Percentiles rank a stretch among this genome's conserved stretches.
Evolutionary conservation across 331 rosid genomes (phyloP).

Genomic region (Prunus yedoensis): DNA sequence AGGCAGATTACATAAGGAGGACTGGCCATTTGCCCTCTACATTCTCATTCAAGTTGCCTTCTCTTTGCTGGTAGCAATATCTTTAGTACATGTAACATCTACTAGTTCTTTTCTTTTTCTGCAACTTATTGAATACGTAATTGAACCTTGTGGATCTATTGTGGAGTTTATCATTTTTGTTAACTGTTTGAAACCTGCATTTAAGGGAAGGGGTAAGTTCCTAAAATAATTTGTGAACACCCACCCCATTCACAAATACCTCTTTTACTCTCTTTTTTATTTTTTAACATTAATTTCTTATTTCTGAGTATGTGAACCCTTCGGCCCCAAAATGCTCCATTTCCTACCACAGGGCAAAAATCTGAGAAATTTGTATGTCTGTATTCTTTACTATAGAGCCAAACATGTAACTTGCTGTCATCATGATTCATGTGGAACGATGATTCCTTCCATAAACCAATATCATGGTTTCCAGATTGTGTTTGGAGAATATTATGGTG

Average conservation of each 20-base stretch:
- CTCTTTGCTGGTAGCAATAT: slow-evolving; percentile 68
- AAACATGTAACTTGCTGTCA: too few species aligned
- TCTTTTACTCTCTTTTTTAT: background rate
- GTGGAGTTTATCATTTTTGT: background rate
- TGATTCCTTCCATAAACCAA: too few species aligned
- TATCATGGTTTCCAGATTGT: too few species aligned
- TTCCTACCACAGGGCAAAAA: too few species aligned
- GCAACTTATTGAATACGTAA: background rate
- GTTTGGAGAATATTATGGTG: too few species aligned
- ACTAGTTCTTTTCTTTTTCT: background rate
- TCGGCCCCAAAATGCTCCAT: background rate
- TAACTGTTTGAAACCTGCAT: background rate
- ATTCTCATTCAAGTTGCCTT: slow-evolving; percentile 83
- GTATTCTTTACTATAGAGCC: too few species aligned
- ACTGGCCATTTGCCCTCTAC: slow-evolving; percentile 85
- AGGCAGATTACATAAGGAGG: slow-evolving; percentile 79
- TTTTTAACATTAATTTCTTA: background rate
- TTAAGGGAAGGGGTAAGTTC: too few species aligned
- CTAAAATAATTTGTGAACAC: too few species aligned
- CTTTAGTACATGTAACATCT: slow-evolving; percentile 11
- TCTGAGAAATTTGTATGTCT: too few species aligned
- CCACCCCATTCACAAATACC: background rate
- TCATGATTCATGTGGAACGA: too few species aligned
- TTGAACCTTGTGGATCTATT: background rate
- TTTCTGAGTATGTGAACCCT: background rate